Base-by-base conservation (phyloP, 129 eudicot species). In the Tagetes erecta region DNA sequence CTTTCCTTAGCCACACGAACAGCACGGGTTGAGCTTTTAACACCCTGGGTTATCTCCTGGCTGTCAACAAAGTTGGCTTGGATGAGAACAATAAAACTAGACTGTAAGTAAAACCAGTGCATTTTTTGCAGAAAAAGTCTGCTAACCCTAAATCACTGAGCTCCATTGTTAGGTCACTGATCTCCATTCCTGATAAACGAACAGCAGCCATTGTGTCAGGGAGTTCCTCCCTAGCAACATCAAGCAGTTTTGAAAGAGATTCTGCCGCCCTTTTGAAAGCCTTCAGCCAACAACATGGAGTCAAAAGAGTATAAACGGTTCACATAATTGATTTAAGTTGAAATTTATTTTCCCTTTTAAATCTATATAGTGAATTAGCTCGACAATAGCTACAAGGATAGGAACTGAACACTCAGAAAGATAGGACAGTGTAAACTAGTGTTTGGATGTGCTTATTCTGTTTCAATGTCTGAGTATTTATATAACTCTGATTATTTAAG, bases 141-240 rank as follows among this genome's bases (percentile, higher is more conserved):
- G 73, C 91, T 74, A 71, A 95, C 99, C 99, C 97, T 75, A 95
- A 76, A 74, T 95, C 99, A 83, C 99, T 91, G 69, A 95, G 97
- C 90, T 95, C 99, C 97, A 87, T 91, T 3, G 99, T 91, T 52
- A 91, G 81, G 82, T 94, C 98, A 84, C 98, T 91, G 80, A 94
- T 86, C 82, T 94, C 98, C 98, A 94, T 94, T 67, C 98, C 98
- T 71, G 97, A 94, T 79, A 94, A 81, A 12, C 97, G 86, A 58
- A 94, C 87, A 37, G 97, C 96, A 51, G 97, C 98, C 98, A 94
- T 94, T 70, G 98, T 90, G 59, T 83, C 98, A 36, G 97, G 98
- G 41, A 94, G 84, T 57, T 94, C 97, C 80, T 94, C 97, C 77
- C 93, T 83, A 36, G 93, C 86, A 69, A 87, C 96, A 85, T 94